phyloP scores from a whole-genome alignment of 2,329 filamentous ascomycete species.

The Fonsecaea multimorphosa region DNA sequence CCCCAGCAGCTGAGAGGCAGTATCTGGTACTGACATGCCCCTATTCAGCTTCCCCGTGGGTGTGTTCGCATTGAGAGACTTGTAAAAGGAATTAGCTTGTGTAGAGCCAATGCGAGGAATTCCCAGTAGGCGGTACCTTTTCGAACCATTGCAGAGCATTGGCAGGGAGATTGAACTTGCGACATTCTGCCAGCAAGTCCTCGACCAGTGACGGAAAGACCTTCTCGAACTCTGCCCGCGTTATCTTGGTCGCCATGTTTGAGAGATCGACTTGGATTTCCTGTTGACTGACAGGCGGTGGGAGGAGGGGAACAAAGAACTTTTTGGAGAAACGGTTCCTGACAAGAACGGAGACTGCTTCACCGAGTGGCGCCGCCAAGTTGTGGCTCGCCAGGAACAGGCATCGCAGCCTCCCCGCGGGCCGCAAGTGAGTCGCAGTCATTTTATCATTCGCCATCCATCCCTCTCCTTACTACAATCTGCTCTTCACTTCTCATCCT shows the following conservation, averaged over 20 bases:
- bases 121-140: constrained; percentile 63
- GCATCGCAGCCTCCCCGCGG: neutral
- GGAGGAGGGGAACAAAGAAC: constrained; percentile 15
- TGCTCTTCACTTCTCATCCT: neutral
- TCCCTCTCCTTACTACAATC: neutral
- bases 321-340: constrained; percentile 17
- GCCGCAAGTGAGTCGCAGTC: neutral
- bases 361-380: constrained; percentile 29
- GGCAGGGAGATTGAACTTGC: constrained; percentile 80
- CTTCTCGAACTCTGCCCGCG: constrained; percentile 77
- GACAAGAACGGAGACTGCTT: constrained; percentile 11
- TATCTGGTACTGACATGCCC: constrained; percentile 96
- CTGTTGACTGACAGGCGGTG: constrained; percentile 26
- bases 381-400: constrained; percentile 7
- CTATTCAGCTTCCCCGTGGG: constrained; percentile 98
- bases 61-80: constrained; percentile 86
- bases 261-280: neutral
- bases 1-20: constrained; percentile 77
- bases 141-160: constrained; percentile 86
- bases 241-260: constrained; percentile 73
- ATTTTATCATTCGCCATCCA: neutral
- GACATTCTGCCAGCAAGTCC: constrained; percentile 78
- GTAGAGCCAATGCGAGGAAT: neutral
- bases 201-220: constrained; percentile 86
- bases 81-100: constrained; percentile 22